Percentiles rank a stretch among this genome's conserved stretches.
Conservation (phyloP, 192 early-diverging fungal genomes). For the Phlyctochytrium planicorne region DNA sequence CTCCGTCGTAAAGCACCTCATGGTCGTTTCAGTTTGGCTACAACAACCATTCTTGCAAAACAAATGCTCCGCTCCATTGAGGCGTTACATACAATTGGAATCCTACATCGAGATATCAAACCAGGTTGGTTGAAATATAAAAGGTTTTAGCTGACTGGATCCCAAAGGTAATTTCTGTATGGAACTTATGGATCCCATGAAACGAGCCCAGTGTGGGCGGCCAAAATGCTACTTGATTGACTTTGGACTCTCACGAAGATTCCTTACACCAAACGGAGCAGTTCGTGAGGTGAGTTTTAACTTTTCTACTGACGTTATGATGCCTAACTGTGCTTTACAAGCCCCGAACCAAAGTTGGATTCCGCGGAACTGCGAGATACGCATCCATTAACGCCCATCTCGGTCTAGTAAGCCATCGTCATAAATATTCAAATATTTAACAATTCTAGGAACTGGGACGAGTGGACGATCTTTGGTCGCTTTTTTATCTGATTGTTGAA, state of each 20-base stretch:
- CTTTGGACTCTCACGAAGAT: conserved; percentile 51
- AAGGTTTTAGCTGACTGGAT: too few species aligned
- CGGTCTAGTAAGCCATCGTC: conserved; percentile 29
- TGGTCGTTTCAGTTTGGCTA: conserved; percentile 37
- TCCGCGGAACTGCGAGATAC: conserved; percentile 58
- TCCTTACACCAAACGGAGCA: conserved; percentile 21
- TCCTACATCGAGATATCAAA: conserved; percentile 60
- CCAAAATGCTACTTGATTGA: conserved; percentile 50
- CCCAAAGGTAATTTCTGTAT: conserved; percentile 47
- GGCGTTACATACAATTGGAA: conserved; percentile 45
- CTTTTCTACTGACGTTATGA: too few species aligned
- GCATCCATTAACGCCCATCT: conserved; percentile 52
- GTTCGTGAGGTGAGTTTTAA: conserved; percentile 33
- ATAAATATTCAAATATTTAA: background rate
- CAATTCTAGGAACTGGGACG: conserved; percentile 52
- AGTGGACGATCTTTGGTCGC: conserved; percentile 59
- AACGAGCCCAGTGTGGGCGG: too few species aligned
- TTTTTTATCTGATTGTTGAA: conserved; percentile 57
- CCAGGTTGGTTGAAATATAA: too few species aligned
- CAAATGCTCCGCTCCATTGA: conserved; percentile 55
- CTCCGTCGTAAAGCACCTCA: conserved; percentile 33
- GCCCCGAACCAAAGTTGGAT: conserved; percentile 51
- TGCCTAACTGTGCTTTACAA: too few species aligned
- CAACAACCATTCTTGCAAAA: conserved; percentile 40
- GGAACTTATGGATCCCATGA: too few species aligned